phyloP scores from a whole-genome alignment of 441 rosid genomes.

The Sinapis alba region DNA sequence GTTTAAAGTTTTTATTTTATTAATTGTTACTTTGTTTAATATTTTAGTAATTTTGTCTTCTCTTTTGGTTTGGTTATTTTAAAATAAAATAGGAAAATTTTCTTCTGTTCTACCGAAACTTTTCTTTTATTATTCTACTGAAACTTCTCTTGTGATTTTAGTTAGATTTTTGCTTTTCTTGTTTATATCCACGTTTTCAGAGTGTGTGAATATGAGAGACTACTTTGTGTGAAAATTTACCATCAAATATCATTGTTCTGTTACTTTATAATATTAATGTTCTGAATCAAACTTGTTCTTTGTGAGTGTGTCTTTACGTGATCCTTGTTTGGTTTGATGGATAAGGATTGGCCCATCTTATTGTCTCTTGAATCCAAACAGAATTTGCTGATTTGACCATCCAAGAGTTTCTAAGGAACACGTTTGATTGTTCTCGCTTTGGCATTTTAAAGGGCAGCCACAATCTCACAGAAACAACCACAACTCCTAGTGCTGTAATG shows the following conservation, averaged over 20 bases:
- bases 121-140: not conserved
- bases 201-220: constrained; percentile 8
- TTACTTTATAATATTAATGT: not conserved
- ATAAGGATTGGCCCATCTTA: not conserved
- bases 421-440: constrained; percentile 93
- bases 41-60: not conserved
- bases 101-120: not conserved
- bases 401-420: constrained; percentile 83
- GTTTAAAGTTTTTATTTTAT: not conserved
- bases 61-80: not conserved
- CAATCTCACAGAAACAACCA: constrained; percentile 61
- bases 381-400: constrained; percentile 92
- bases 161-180: constrained; percentile 6
- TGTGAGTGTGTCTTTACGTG: not conserved
- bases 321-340: constrained; percentile 3
- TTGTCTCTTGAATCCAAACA: constrained; percentile 31
- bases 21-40: not conserved
- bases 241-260: not conserved
- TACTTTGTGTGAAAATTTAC: not conserved
- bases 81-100: not conserved
- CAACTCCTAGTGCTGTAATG: constrained; percentile 19
- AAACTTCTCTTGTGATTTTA: not conserved
- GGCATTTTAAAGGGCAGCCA: constrained; percentile 80
- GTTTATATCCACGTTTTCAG: constrained; percentile 3
- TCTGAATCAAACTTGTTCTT: not conserved